Evolutionary conservation across 2,329 filamentous ascomycete species (phyloP).

Genomic region (Davidsoniella virescens): DNA sequence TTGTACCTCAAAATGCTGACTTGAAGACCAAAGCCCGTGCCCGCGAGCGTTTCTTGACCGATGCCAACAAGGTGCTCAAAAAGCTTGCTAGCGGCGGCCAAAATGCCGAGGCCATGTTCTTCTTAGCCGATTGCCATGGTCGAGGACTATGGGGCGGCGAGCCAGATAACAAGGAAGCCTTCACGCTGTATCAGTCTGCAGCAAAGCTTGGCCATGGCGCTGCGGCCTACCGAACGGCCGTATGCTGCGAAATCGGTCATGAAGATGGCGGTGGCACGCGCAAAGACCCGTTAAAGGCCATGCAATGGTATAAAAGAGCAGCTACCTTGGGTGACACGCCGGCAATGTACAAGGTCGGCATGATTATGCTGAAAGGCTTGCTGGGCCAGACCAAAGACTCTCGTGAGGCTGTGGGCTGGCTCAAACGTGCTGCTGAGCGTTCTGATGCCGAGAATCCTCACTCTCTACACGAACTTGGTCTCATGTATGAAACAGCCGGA

Average conservation of each 20-base stretch:
- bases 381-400: conserved; percentile 75
- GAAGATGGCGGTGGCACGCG: conserved; percentile 89
- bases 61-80: conserved; percentile 83
- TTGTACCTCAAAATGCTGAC: conserved; percentile 49
- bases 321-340: conserved; percentile 79
- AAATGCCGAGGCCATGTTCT: conserved; percentile 82
- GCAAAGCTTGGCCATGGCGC: conserved; percentile 77
- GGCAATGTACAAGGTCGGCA: conserved; percentile 97
- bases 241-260: conserved; percentile 91
- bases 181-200: conserved; percentile 80
- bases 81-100: conserved; percentile 54
- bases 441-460: conserved; percentile 87
- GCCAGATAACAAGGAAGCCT: conserved; percentile 79
- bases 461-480: conserved; percentile 73
- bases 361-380: conserved; percentile 85
- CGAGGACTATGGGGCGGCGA: conserved; percentile 64
- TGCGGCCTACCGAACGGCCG: conserved; percentile 83
- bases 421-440: conserved; percentile 79
- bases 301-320: conserved; percentile 95
- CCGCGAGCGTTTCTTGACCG: conserved; percentile 67
- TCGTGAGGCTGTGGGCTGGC: conserved; percentile 75
- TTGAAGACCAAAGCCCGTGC: conserved; percentile 57
- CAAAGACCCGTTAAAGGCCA: conserved; percentile 79
- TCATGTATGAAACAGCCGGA: conserved; percentile 47
- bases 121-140: conserved; percentile 76